Percentiles rank a stretch among this genome's conserved stretches.
phyloP scores from a whole-genome alignment of 495 filamentous ascomycete species.

The Antarctomyces pellizariae region DNA sequence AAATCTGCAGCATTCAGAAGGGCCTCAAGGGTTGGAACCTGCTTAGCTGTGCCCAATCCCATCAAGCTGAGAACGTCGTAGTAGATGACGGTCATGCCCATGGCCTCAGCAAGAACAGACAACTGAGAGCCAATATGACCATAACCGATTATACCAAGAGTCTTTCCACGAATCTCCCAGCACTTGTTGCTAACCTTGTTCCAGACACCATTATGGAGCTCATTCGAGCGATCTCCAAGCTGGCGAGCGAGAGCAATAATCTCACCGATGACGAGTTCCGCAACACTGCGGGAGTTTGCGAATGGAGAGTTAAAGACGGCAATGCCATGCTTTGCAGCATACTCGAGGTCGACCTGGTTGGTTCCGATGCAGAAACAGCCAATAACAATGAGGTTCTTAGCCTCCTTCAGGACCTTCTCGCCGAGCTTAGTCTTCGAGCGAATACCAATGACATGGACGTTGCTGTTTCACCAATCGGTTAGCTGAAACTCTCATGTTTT shows the following conservation, averaged over 20 bases:
- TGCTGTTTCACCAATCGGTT: conserved; percentile 23
- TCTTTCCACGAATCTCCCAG: conserved; percentile 98
- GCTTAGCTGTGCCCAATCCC: conserved; percentile 68
- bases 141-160: conserved; percentile 91
- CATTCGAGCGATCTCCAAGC: conserved; percentile 76
- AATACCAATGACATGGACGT: conserved; percentile 95
- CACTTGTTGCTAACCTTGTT: conserved; percentile 92
- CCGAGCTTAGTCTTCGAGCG: conserved; percentile 93
- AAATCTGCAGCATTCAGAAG: conserved; percentile 72
- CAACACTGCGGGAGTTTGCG: conserved; percentile 90
- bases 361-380: conserved; percentile 99
- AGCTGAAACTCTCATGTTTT: no score
- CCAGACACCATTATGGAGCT: conserved; percentile 90
- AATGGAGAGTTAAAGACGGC: conserved; percentile 99
- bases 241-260: conserved; percentile 83
- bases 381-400: conserved; percentile 83
- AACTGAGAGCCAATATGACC: conserved; percentile 95
- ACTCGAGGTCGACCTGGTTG: conserved; percentile 89
- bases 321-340: conserved; percentile 77
- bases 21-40: conserved; percentile 52
- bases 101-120: conserved; percentile 84
- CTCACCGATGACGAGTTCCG: conserved; percentile 84
- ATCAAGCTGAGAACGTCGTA: conserved; percentile 86
- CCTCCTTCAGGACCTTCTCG: conserved; percentile 61
- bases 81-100: conserved; percentile 95